Evolutionary conservation across 106 monocot genomes (phyloP), one percentile per base, ranked within the genome.

Genomic region (Xerophyta viscosa): DNA sequence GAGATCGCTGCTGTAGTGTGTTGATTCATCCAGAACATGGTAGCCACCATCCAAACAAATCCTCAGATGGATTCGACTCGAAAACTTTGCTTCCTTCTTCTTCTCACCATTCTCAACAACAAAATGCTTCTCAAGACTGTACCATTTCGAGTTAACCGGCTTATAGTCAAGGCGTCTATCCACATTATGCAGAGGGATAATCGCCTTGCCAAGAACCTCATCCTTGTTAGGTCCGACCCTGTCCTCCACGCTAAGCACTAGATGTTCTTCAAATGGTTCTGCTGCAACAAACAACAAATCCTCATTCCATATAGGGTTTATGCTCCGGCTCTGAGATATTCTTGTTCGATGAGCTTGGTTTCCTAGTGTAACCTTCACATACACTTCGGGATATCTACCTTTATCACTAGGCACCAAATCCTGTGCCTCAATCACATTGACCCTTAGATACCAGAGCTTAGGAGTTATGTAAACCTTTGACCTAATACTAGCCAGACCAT

Each of bases 401-500:
- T 25, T 36, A 24, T 29, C 37, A 10, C 30, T 48, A 20, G 69
- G 61, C 15, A 46, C 42, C 2, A 69, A 22, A 29, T 69, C 69
- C 37, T 69, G 69, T 1, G 69, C 69, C 25, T 61, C 69, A 28
- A 68, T 68, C 15, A 68, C 52, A 22, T 45, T 68, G n/a, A 68
- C 60, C 5, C 68, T 27, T 7, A 68, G 59, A 50, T 60, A 68
- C 68, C 68, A 68, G 18, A 68, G 68, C 60, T 68, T 68, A 13
- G 68, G 68, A 0, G 59, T 59, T 10, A 68, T 37, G 23, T 68
- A 68, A 10, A 68, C 68, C 46, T 68, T 68, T 1, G 68, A 60
- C 12, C 76, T 73, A 4, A 73, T 62, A 49, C 37, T 74, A 22
- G 54, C 15, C 12, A 68, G 63, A 11, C 79, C 79, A 19, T 74